Conservation (phyloP, 306 rosid genomes). For the Cucurbita ficifolia region DNA sequence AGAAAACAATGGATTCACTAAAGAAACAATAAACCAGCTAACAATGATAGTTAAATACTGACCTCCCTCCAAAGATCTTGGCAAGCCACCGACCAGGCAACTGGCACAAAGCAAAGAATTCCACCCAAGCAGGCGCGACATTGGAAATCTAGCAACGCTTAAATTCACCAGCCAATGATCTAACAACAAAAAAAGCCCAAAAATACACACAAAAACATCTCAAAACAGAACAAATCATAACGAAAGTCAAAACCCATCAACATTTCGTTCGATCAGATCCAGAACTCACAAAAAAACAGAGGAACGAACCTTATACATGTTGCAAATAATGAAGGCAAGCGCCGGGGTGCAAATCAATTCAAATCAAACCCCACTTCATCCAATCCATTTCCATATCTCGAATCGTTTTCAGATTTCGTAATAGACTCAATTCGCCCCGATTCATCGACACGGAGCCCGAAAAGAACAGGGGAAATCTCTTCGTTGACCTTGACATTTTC, state of each 20-base stretch:
- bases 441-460: slow-evolving; percentile 24
- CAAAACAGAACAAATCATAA: background rate
- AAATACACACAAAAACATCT: background rate
- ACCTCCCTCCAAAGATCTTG: slow-evolving; percentile 94
- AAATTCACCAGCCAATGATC: slow-evolving; percentile 65
- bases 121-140: slow-evolving; percentile 97
- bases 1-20: background rate
- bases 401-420: slow-evolving; percentile 17
- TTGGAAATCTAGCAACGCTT: slow-evolving; percentile 88
- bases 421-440: slow-evolving; percentile 11
- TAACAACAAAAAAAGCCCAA: background rate
- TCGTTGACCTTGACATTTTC: slow-evolving; percentile 22
- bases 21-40: background rate
- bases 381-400: slow-evolving; percentile 15
- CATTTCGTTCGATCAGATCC: background rate
- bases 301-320: slow-evolving; percentile 77
- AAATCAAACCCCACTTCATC: slow-evolving; percentile 12
- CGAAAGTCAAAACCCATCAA: background rate
- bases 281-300: background rate
- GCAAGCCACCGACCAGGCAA: slow-evolving; percentile 98
- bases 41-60: background rate
- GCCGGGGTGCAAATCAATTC: slow-evolving; percentile 62
- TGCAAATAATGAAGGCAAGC: slow-evolving; percentile 83
- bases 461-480: slow-evolving; percentile 16
- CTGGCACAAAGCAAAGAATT: slow-evolving; percentile 82